These are phyloP conservation scores for Sutorius eximius DNA, from an alignment of 1,284 basidiomycete genomes.

Conservation along the genomic window DNA sequence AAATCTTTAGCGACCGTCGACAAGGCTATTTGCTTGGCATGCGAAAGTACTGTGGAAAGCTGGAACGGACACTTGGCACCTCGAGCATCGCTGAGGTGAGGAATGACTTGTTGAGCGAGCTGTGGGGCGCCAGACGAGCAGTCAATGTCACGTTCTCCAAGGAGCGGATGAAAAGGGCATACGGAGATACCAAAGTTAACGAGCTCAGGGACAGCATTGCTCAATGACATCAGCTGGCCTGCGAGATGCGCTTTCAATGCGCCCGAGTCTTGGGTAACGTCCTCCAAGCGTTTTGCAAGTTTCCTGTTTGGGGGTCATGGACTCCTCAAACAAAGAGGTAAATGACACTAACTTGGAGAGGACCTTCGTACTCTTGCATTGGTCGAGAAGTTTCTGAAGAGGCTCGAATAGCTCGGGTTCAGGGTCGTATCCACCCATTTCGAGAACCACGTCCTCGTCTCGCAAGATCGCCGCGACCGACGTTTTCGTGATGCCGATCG, in stretches of 20 bases:
- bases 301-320: slow-evolving; percentile 54
- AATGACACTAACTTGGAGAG: slow-evolving; percentile 66
- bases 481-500: slow-evolving; percentile 85
- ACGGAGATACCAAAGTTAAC: slow-evolving; percentile 90
- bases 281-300: slow-evolving; percentile 80
- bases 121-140: slow-evolving; percentile 29
- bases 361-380: slow-evolving; percentile 77
- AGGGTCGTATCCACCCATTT: slow-evolving; percentile 72
- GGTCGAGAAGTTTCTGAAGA: slow-evolving; percentile 77
- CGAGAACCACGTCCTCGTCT: slow-evolving; percentile 76
- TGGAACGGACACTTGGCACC: slow-evolving; percentile 76
- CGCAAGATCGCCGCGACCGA: slow-evolving; percentile 69
- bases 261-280: slow-evolving; percentile 67
- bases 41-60: slow-evolving; percentile 65
- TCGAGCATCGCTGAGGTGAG: slow-evolving; percentile 75
- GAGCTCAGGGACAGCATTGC: slow-evolving; percentile 73
- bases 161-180: slow-evolving; percentile 23
- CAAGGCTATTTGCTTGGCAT: slow-evolving; percentile 71
- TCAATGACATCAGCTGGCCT: slow-evolving; percentile 70
- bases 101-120: slow-evolving; percentile 86
- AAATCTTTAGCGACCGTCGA: slow-evolving; percentile 70
- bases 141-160: background rate
- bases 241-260: slow-evolving; percentile 73
- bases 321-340: background rate
- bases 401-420: slow-evolving; percentile 77